Percentiles rank a stretch among this genome's conserved stretches.
These are phyloP conservation scores for Aspergillus taichungensis DNA, from an alignment of 495 filamentous ascomycete genomes.

Conservation along the genomic window DNA sequence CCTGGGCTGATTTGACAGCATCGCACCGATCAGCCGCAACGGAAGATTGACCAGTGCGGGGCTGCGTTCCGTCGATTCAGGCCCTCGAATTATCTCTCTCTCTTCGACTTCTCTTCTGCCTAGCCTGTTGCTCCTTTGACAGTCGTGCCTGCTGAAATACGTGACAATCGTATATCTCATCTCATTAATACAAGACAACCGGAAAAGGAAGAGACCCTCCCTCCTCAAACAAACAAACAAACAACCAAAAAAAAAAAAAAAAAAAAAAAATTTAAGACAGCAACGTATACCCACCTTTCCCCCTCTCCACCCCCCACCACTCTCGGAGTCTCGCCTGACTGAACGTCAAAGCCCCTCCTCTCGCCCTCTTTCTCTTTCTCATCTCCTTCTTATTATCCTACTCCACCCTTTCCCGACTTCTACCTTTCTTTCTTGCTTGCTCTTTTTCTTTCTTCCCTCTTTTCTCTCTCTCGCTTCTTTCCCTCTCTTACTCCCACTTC, in stretches of 20 bases:
- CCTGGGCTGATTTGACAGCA: constrained; percentile 1
- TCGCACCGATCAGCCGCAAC: not conserved
- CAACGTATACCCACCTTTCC: too few relatives aligned
- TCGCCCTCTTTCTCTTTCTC: constrained; percentile 5
- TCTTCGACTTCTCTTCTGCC: too few relatives aligned
- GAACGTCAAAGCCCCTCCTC: constrained; percentile 8
- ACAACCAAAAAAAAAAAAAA: too few relatives aligned
- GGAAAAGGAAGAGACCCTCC: not conserved
- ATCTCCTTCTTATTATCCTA: constrained; percentile 3
- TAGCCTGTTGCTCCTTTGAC: too few relatives aligned
- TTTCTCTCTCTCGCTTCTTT: not conserved
- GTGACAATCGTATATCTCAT: too few relatives aligned
- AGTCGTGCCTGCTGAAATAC: too few relatives aligned
- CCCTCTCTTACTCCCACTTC: not conserved
- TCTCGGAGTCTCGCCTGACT: constrained; percentile 2
- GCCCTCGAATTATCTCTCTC: too few relatives aligned
- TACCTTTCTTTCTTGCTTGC: constrained; percentile 4
- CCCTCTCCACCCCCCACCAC: not conserved
- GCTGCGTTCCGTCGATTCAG: not conserved
- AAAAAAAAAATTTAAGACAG: too few relatives aligned
- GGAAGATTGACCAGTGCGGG: constrained; percentile 1
- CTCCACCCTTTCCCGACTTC: constrained; percentile 5
- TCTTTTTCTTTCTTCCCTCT: constrained; percentile 2
- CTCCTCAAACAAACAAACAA: too few relatives aligned
- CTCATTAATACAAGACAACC: not conserved